phyloP scores from a whole-genome alignment of 2,329 filamentous ascomycete genomes.

The Penicillium oxalicum region DNA sequence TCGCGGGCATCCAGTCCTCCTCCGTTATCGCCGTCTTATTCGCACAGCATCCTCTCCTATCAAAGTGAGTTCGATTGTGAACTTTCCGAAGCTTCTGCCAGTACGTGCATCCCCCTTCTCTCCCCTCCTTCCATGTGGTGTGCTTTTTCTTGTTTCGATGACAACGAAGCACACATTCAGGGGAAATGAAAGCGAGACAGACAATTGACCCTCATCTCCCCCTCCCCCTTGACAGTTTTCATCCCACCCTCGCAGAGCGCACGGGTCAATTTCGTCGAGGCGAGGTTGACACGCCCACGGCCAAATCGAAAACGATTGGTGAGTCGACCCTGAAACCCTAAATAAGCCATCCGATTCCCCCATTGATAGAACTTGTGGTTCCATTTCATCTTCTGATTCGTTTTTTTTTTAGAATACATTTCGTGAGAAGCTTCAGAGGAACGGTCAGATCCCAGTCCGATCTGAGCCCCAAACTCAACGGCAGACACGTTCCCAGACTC shows the following conservation, averaged over 20 bases:
- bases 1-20: conserved; percentile 31
- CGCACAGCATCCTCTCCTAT: conserved; percentile 27
- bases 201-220: no score
- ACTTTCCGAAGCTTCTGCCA: conserved; percentile 13
- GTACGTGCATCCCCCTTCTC: neutral
- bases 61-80: conserved; percentile 27
- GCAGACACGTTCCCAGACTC: conserved; percentile 10
- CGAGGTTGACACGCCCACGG: conserved; percentile 15
- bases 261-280: conserved; percentile 19
- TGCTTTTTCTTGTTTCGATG: no score
- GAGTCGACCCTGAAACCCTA: conserved; percentile 15
- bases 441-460: conserved; percentile 14
- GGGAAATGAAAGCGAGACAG: no score
- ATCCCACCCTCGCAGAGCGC: conserved; percentile 12
- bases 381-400: no score
- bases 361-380: conserved; percentile 1
- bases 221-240: conserved; percentile 10
- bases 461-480: conserved; percentile 11
- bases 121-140: neutral
- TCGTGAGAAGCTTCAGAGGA: conserved; percentile 25
- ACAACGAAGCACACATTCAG: no score
- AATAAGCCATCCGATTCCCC: conserved; percentile 6
- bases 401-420: conserved; percentile 25
- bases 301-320: conserved; percentile 23
- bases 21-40: conserved; percentile 34